Base-by-base conservation (phyloP, 2,329 filamentous ascomycete genomes). In the Teratosphaeria zuluensis region DNA sequence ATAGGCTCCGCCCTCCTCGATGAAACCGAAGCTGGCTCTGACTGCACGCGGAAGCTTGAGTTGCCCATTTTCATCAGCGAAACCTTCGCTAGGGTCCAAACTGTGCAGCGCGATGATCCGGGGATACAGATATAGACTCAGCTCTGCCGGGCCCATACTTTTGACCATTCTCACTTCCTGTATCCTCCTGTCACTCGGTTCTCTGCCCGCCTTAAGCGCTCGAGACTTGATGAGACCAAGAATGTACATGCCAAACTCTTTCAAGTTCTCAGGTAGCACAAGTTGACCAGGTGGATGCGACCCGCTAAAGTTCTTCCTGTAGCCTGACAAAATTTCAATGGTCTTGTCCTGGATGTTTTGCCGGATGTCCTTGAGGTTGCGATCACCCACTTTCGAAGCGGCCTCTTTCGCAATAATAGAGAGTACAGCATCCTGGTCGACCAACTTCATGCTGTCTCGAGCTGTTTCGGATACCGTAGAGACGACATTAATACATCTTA, bases 211-310 rank as follows among this genome's bases (percentile, higher is more conserved):
- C 78, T 97, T 97, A 77, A 97, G 91, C 2, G 92, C 92, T 59
- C 94, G 85, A 58, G 85, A 92, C 74, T 99, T 99, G 71, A 95
- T 77, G 63, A 97, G 78, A 54, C 89, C 87, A 9, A 99, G 85
- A 75, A 95, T 89, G 74, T 94, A 97, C 91, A 99, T 97, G 68
- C 88, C 86, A 68, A 96, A 92, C 72, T 99, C 94, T 72, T 97
- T 97, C 32, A 99, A 82, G 65, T 92, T 89, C 75, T 99, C 94
- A 0, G 94, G 94, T 75, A 99, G 85, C 32, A 99, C 91, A 32
- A 99, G 83, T 74, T 99, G 92, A 4, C 91, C 90, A 1, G 92
- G 89, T 8, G 94, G 92, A 69, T 95, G 90, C 2, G 85, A 83
- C 59, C 89, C 89, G 2, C 90, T 88, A 67, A 94, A 94, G 74